phyloP scores from a whole-genome alignment of 1,139 yeast genomes.

The Yamadazyma taylorii region DNA sequence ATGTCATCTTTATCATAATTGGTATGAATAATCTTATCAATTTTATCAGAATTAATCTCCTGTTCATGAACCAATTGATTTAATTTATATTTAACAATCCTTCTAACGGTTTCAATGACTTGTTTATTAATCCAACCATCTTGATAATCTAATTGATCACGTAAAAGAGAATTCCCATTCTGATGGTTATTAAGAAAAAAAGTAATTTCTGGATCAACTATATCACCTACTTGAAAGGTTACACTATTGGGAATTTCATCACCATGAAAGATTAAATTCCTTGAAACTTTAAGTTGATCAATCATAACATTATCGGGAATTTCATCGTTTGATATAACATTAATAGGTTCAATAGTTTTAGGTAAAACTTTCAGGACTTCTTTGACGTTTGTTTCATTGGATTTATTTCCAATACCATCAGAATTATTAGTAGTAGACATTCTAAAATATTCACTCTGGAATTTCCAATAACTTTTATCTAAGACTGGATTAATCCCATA shows the following conservation, averaged over 20 bases:
- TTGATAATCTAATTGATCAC: constrained; percentile 40
- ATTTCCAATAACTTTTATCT: constrained; percentile 45
- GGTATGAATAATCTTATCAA: constrained; percentile 44
- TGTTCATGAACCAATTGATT: constrained; percentile 51
- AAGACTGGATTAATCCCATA: constrained; percentile 76
- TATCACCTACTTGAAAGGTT: constrained; percentile 80
- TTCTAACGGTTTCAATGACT: constrained; percentile 63
- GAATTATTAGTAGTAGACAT: constrained; percentile 22
- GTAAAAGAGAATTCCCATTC: constrained; percentile 8
- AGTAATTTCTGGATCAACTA: constrained; percentile 63
- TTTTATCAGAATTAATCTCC: constrained; percentile 37
- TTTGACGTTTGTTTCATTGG: neutral
- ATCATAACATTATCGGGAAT: neutral
- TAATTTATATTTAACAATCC: constrained; percentile 71
- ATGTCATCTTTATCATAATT: constrained; percentile 34
- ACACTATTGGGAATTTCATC: constrained; percentile 63
- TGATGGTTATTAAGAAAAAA: constrained; percentile 27
- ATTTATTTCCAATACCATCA: neutral
- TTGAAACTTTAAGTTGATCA: constrained; percentile 29
- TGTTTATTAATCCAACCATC: constrained; percentile 79
- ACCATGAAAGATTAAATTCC: constrained; percentile 72
- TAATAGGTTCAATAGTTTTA: constrained; percentile 16
- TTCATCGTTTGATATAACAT: constrained; percentile 4
- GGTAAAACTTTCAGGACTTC: constrained; percentile 17
- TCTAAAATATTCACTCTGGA: constrained; percentile 86